These are phyloP conservation scores for Venturia carpophila DNA, from an alignment of 2,329 filamentous ascomycete species.

Conservation along the genomic window DNA sequence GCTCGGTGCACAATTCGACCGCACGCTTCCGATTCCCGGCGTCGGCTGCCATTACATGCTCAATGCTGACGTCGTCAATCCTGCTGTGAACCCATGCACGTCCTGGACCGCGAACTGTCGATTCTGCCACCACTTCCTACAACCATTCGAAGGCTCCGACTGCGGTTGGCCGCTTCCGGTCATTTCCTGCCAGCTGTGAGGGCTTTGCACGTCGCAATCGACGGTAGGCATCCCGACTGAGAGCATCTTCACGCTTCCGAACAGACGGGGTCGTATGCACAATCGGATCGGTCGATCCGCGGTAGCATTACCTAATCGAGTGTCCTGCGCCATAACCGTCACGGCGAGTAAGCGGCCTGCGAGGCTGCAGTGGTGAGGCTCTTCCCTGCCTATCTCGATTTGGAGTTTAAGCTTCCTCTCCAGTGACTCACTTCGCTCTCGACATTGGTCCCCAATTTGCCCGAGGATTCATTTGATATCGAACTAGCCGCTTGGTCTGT, in stretches of 20 bases:
- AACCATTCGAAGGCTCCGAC: too few relatives aligned
- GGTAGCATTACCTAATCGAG: background rate
- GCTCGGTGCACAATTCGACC: background rate
- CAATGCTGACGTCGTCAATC: background rate
- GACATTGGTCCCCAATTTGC: slow-evolving; percentile 89
- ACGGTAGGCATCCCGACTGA: too few relatives aligned
- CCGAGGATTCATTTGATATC: slow-evolving; percentile 84
- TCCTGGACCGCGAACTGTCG: too few relatives aligned
- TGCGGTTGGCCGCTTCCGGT: too few relatives aligned
- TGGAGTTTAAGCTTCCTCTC: background rate
- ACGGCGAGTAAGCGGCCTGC: background rate
- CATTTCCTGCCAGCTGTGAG: too few relatives aligned
- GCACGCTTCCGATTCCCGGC: background rate
- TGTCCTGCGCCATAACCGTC: background rate
- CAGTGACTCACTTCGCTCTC: slow-evolving; percentile 34
- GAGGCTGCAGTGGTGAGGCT: background rate
- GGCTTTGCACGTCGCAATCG: too few relatives aligned
- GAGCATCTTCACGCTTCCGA: too few relatives aligned
- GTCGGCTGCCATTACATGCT: background rate
- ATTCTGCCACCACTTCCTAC: too few relatives aligned
- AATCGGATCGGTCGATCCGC: background rate
- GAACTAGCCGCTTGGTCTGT: slow-evolving; percentile 60
- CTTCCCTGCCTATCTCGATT: background rate
- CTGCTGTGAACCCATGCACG: background rate
- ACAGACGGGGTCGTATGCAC: background rate